Evolutionary conservation across 139 green algal species (phyloP), one percentile per base, ranked within the genome.

Genomic region (Chlorella ohadii): DNA sequence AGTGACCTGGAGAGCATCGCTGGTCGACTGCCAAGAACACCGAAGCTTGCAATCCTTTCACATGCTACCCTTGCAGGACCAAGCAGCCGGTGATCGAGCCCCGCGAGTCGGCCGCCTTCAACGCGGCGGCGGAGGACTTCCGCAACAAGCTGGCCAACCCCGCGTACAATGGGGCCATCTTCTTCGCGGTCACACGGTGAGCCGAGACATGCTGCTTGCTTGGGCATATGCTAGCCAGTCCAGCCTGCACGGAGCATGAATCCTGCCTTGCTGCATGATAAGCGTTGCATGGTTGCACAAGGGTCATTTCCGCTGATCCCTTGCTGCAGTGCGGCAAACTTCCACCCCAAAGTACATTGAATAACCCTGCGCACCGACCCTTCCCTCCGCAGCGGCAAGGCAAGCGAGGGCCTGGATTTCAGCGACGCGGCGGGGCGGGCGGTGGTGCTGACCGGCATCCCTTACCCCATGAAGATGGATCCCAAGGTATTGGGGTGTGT

Each of bases 381-480:
- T n/a, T n/a, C n/a, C n/a, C n/a, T n/a, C n/a, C n/a, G 73, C 91
- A 88, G 91, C 20, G 91, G 88, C 77, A 92, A 99, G 92, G 96
- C 97, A 2, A 98, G 93, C 82, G 97, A 99, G 90, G 97, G 97
- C 20, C 90, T 99, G 36, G 97, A 99, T 89, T 99, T 99, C 83
- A 93, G 90, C 11, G 97, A 99, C 86, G 73, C 88, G 0, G 95
- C 93, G 0, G 97, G 94, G 1, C 92, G 97, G 0, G 95, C 90
- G 5, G 97, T 99, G 25, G 90, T 99, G 64, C 93, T 99, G 38
- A 99, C 96, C 0, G 97, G 97, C 57, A 97, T 99, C 9, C 97
- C 97, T 3, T 99, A 95, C 84, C 92, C 96, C 11, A 92, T 87
- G 57, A 91, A 91, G 55, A 90, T 59, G 34, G 90, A 94, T 59